Evolutionary conservation across 371 early-diverging fungal genomes (phyloP), one percentile per base, ranked within the genome.

Genomic region (Fennellomyces sp.): DNA sequence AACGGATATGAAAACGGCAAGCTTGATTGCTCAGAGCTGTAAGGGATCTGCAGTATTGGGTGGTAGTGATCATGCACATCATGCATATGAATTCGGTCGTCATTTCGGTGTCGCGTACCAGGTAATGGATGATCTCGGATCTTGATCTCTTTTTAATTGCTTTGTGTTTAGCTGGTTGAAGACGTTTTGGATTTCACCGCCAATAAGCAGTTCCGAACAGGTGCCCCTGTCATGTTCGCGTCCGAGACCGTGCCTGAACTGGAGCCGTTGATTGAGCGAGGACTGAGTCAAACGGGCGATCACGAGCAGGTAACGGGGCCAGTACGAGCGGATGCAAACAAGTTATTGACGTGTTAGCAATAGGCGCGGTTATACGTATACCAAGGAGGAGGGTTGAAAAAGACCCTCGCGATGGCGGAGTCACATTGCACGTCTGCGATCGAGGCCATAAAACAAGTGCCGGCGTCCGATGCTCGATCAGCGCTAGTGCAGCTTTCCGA

Each of bases 71-170:
- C 78, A 92, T 4, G 77, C 83, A 26, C 86, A 92, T 17, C 77
- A 86, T 28, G 88, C 94, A 1, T 94, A 92, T 70, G 70, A 72
- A 30, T 97, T 89, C 69, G 98, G 97, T 7, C 86, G 83, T 50
- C 86, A 95, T 77, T 61, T 97, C 47, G 98, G 98, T 8, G 71
- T 96, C 12, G 96, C 97, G 8, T 95, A 95, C 69, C 97, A 97
- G 88, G 91, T 91, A 83, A 31, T 15, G 29, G 35, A 41, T 19
- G n/a, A 52, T 30, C n/a, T 52, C 19, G 17, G 45, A 30, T 42
- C 19, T 60, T 45, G 36, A 31, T 12, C 13, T 45, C 25, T 11
- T 45, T 29, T 19, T 30, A 13, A 1, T 19, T 4, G 13, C 17
- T 4, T 11, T 13, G 5, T 39, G 5, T 12, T 2, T 78, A 94